Base-by-base conservation (phyloP, 2,329 filamentous ascomycete genomes). In the Botrytis fragariae region DNA sequence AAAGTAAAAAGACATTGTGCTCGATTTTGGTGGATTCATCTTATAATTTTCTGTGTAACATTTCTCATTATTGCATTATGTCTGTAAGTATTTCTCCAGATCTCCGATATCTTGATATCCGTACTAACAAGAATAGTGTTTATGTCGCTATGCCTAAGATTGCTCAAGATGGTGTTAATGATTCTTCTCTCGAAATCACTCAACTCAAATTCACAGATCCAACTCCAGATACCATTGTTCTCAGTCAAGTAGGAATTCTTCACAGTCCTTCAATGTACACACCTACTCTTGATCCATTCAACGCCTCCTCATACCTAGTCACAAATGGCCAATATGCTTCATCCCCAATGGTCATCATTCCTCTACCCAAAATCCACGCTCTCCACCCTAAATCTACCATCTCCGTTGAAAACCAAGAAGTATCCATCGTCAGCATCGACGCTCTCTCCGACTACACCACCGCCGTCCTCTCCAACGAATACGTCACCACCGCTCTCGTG, bases 131-230 rank as follows among this genome's bases (percentile, higher is more conserved):
- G 25, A 51, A 42, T 76, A 88, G 87, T 57, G 83, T 90, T 64
- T 90, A 86, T 77, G 88, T 90, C 69, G 88, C 80, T 4, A 88
- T 90, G 77, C 88, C 88, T 29, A 84, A 86, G 45, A 88, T 87
- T 73, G 88, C 88, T 48, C 88, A 90, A 77, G 74, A 80, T 59
- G 84, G 85, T 69, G 84, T 90, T 77, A 84, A 88, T 77, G 80
- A 84, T 45, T 86, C 88, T 1, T 84, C 82, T 5, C 81, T 90
- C 39, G 81, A 84, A 44, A 83, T 90, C 74, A 85, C 82, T 1
- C 80, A 82, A n/a, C 83, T 89, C 78, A 77, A 84, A 57, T 86
- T 90, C 75, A 84, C 82, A 25, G 79, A 87, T 22, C 87, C 89
- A 10, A 81, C 82, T 0, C 80, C 86, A 1, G 80, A 87, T 16